Evolutionary conservation across 306 rosid species (phyloP), one percentile per base, ranked within the genome.

Genomic region (Cicer bijugum): DNA sequence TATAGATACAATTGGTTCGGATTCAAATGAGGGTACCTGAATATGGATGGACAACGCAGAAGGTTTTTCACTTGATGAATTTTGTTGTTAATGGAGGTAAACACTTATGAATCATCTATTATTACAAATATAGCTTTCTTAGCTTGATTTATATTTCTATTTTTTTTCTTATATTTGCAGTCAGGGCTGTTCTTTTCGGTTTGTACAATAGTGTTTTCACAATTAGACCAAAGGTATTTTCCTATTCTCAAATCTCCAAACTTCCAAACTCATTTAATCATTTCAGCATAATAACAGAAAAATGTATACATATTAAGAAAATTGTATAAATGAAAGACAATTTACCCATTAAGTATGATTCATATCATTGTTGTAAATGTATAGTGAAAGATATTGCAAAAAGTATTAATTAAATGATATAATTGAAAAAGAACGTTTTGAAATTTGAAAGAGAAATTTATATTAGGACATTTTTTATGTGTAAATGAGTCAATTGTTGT

Each of bases 11-110:
- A 89, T 65, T 91, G 48, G 66, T 87, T 45, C 84, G 97, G 6
- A 89, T 91, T 87, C 92, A 91, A 59, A 53, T 78, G 72, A 85
- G 94, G 83, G 89, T 91, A 5, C 92, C 88, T 7, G 97, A 89
- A 75, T 89, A 78, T 80, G 97, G 90, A 14, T 91, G 94, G 92
- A 91, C 97, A 63, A 91, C 90, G 4, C 94, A 91, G 79, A 91
- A 87, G 83, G 86, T 82, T 82, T 91, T 91, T 82, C 97, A 91
- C 82, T 83, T 89, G 82, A 87, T 91, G 97, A 91, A 86, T 82
- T 87, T 87, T 75, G 10, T 85, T 66, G 91, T 89, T 75, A 89
- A 85, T 74, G 94, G 89, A 83, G 58, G 97, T 88, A 84, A 85
- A 85, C 85, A 23, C 53, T 53, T 52, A 14, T 72, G 72, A 42